A percentile compares a stretch with the other conserved stretches of the same genome.
Conservation (phyloP, 768 basidiomycete species). For the Auricularia sp. region DNA sequence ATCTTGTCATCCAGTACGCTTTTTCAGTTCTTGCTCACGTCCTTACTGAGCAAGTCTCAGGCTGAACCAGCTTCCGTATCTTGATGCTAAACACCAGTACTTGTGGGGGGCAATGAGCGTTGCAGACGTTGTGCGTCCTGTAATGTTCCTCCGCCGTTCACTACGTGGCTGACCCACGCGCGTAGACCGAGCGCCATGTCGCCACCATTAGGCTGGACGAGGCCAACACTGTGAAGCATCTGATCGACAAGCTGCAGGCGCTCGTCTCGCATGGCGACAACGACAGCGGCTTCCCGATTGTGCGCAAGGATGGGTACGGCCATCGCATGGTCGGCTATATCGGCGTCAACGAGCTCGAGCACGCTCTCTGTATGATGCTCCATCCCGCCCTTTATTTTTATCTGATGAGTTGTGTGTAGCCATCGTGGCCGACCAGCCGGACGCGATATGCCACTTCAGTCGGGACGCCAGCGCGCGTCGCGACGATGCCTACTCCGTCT, state of each 20-base stretch:
- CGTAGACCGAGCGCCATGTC: slow-evolving; percentile 54
- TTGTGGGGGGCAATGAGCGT: slow-evolving; percentile 73
- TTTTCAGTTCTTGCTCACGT: background rate
- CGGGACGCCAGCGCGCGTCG: background rate
- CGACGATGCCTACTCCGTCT: slow-evolving; percentile 10
- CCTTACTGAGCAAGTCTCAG: slow-evolving; percentile 14
- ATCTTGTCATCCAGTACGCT: slow-evolving; percentile 78
- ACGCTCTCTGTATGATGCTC: slow-evolving; percentile 62
- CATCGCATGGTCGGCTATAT: slow-evolving; percentile 80
- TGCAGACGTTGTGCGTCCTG: slow-evolving; percentile 58
- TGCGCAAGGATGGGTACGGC: slow-evolving; percentile 43
- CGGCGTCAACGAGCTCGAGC: slow-evolving; percentile 86
- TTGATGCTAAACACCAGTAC: slow-evolving; percentile 85
- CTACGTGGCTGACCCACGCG: background rate
- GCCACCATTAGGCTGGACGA: slow-evolving; percentile 63
- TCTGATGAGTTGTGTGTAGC: slow-evolving; percentile 27
- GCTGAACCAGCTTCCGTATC: slow-evolving; percentile 79
- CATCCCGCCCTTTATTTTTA: background rate
- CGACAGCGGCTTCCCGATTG: slow-evolving; percentile 80
- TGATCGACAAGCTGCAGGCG: slow-evolving; percentile 58
- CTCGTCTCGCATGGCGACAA: slow-evolving; percentile 52
- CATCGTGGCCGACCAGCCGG: slow-evolving; percentile 63
- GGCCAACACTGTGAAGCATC: slow-evolving; percentile 64
- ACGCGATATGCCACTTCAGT: slow-evolving; percentile 59
- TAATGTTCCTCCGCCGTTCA: background rate